A percentile compares a stretch with the other conserved stretches of the same genome.
phyloP scores from a whole-genome alignment of 2,329 filamentous ascomycete species.

The Parastagonospora avenae region DNA sequence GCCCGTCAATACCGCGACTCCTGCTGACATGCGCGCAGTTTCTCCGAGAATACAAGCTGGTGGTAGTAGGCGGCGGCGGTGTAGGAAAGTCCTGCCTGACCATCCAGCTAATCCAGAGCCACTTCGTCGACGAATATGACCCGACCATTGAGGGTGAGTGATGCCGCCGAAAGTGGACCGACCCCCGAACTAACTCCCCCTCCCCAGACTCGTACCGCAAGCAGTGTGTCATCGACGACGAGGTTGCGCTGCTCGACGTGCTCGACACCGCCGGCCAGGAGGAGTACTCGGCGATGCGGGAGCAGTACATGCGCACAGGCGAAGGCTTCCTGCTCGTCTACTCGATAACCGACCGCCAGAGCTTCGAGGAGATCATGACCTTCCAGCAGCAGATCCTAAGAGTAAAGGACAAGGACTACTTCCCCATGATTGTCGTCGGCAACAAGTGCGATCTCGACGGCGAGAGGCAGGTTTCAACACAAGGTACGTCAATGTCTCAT shows the following conservation, averaged over 20 bases:
- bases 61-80: slow-evolving; percentile 96
- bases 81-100: slow-evolving; percentile 99
- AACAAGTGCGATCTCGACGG: slow-evolving; percentile 99
- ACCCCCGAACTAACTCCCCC: background rate
- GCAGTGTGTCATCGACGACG: slow-evolving; percentile 98
- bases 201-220: slow-evolving; percentile 96
- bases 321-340: slow-evolving; percentile 98
- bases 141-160: slow-evolving; percentile 93
- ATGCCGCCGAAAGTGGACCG: background rate
- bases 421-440: slow-evolving; percentile 97
- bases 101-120: slow-evolving; percentile 79
- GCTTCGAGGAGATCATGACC: slow-evolving; percentile 97
- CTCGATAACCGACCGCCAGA: slow-evolving; percentile 96
- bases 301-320: slow-evolving; percentile 99
- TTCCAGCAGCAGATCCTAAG: slow-evolving; percentile 98
- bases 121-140: slow-evolving; percentile 99
- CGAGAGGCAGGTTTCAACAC: slow-evolving; percentile 87
- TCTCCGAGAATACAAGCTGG: slow-evolving; percentile 63
- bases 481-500: slow-evolving; percentile 67
- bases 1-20: slow-evolving; percentile 2
- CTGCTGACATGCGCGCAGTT: slow-evolving; percentile 48
- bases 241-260: slow-evolving; percentile 95
- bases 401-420: slow-evolving; percentile 99
- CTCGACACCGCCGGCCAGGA: slow-evolving; percentile 98
- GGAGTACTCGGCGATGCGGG: slow-evolving; percentile 98